These are phyloP conservation scores for Candida glucosophila DNA, from an alignment of 1,139 yeast genomes.

Conservation along the genomic window DNA sequence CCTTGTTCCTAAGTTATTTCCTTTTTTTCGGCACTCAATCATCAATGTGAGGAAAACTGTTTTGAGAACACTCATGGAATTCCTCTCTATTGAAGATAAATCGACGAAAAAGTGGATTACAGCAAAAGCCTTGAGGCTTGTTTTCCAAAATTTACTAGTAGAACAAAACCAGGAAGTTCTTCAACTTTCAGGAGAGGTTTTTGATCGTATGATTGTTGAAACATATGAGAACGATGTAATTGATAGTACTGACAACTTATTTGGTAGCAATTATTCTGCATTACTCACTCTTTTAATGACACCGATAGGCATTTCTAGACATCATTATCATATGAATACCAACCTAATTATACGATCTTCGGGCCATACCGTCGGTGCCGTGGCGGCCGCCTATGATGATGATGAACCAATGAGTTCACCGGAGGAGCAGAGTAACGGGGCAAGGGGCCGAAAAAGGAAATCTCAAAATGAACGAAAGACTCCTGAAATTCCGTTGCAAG, in stretches of 20 bases:
- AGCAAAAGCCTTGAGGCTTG: conserved; percentile 59
- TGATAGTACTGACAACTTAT: conserved; percentile 36
- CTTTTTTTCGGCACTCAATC: conserved; percentile 90
- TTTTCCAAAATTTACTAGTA: conserved; percentile 79
- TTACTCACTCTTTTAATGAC: conserved; percentile 72
- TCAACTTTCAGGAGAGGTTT: conserved; percentile 55
- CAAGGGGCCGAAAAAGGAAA: conserved; percentile 30
- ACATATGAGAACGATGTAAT: conserved; percentile 24
- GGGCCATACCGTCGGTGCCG: conserved; percentile 41
- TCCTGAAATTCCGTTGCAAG: conserved; percentile 44
- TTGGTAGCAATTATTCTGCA: conserved; percentile 49
- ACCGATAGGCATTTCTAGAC: conserved; percentile 90
- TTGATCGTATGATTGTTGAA: conserved; percentile 46
- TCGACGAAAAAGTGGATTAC: conserved; percentile 72
- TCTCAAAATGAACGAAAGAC: conserved; percentile 11
- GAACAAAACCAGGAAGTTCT: conserved; percentile 81
- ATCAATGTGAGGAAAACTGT: conserved; percentile 88
- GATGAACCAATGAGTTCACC: conserved; percentile 11
- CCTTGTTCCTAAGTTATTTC: conserved; percentile 85
- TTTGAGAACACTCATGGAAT: conserved; percentile 69
- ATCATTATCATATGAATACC: conserved; percentile 78
- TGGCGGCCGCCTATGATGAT: conserved; percentile 9
- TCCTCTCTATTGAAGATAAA: conserved; percentile 60
- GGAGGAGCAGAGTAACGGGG: conserved; percentile 9
- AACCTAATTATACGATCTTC: conserved; percentile 72